Base-by-base conservation (phyloP, 331 rosid species). In the Stylosanthes scabra region DNA sequence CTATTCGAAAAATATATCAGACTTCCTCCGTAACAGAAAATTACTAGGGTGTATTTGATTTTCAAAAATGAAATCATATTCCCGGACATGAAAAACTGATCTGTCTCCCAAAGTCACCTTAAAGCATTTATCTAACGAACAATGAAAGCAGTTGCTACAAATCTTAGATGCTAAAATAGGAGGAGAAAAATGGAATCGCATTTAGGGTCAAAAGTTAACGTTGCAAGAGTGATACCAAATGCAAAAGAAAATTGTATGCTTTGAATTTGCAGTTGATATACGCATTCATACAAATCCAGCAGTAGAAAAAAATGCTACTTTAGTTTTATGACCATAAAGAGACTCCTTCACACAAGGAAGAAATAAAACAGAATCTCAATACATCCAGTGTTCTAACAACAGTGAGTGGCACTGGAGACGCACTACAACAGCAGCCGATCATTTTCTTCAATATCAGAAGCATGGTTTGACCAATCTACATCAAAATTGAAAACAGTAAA, bases 381-480 rank as follows among this genome's bases (percentile, higher is more conserved):
- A 13, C 65, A 58, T 12, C 68, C 44, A 64, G n/a, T 10, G 56
- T 76, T 72, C 13, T 59, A 71, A 61, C 70, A 46, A 62, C 56
- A 39, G 59, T 68, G 42, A 72, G 64, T 39, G 57, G 72, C 72
- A 72, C 42, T 63, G 66, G 63, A 66, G 59, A 79, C 16, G 58
- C 58, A 14, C 28, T 52, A 9, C 14, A 52, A 65, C 75, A 74
- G 81, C 75, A 71, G 46, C 60, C 61, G 20, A 31, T 34, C 14
- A 37, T 70, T 74, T 47, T 77, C 78, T 68, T 81, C 86, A 62
- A 28, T 76, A 63, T 76, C 79, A 76, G 5, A 20, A 15, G 63
- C 75, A 71, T 55, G 72, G 76, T 14, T 83, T 69, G 62, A 64
- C 82, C 78, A 70, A 80, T 78, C 89, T 83, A 83, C 82, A 77